Evolutionary conservation across 352 stramenopile genomes (phyloP).

Genomic region (Phytophthora syringae): DNA sequence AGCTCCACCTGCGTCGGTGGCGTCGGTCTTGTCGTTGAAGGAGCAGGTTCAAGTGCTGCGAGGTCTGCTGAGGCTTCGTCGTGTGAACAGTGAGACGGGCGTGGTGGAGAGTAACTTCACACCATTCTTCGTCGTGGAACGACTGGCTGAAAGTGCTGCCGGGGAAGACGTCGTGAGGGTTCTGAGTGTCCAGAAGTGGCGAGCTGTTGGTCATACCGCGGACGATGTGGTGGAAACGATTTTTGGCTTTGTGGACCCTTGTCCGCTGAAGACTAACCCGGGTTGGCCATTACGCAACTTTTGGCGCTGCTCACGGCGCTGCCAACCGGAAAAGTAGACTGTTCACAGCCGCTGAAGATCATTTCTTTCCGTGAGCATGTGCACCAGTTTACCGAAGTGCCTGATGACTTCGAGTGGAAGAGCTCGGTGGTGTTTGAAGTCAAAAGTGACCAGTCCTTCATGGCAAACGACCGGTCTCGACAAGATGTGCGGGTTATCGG

Average conservation of each 20-base stretch:
- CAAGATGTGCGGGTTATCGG: constrained; percentile 55
- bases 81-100: constrained; percentile 9
- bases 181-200: constrained; percentile 43
- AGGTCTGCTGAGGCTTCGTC: constrained; percentile 52
- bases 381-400: constrained; percentile 49
- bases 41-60: constrained; percentile 53
- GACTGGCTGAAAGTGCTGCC: constrained; percentile 5
- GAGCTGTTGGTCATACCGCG: not conserved
- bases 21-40: constrained; percentile 36
- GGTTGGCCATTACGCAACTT: constrained; percentile 93
- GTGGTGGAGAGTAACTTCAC: constrained; percentile 47
- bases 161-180: constrained; percentile 35
- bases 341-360: constrained; percentile 44
- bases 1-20: constrained; percentile 29
- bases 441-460: constrained; percentile 40
- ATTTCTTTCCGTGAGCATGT: constrained; percentile 81
- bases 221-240: constrained; percentile 40
- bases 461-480: constrained; percentile 35
- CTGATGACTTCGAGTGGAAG: constrained; percentile 57
- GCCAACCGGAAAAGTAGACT: constrained; percentile 39
- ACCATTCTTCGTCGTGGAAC: constrained; percentile 79
- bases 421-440: constrained; percentile 70
- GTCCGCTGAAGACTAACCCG: constrained; percentile 70
- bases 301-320: constrained; percentile 63
- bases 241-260: constrained; percentile 92